These are phyloP conservation scores for Pseudogymnoascus sp. DNA, from an alignment of 2,329 filamentous ascomycete genomes.

Conservation along the genomic window DNA sequence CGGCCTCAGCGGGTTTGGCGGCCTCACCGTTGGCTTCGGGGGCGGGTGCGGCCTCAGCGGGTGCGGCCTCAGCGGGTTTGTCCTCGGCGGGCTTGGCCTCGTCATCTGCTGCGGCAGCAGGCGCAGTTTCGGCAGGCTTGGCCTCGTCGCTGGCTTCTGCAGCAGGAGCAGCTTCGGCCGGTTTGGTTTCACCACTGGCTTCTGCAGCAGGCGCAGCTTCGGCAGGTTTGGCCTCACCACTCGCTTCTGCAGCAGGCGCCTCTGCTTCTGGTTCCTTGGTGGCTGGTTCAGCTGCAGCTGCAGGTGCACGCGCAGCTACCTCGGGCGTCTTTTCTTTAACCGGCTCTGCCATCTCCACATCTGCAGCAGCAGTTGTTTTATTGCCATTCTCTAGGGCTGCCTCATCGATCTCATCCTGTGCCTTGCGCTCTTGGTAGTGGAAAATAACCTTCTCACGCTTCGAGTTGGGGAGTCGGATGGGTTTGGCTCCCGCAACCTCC, in stretches of 20 bases:
- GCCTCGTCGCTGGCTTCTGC: constrained; percentile 9
- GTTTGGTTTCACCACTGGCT: constrained; percentile 4
- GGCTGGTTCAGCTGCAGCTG: constrained; percentile 16
- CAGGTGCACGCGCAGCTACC: neutral
- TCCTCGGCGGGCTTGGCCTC: constrained; percentile 8
- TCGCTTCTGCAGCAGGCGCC: neutral
- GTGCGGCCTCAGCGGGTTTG: constrained; percentile 13
- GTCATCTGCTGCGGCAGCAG: neutral
- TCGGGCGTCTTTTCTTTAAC: constrained; percentile 22
- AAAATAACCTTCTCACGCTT: constrained; percentile 64
- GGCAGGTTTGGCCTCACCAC: neutral
- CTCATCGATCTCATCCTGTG: constrained; percentile 37
- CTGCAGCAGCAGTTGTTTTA: constrained; percentile 20
- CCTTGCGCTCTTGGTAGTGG: constrained; percentile 63
- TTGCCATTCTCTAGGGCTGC: constrained; percentile 38
- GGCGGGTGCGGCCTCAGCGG: constrained; percentile 13
- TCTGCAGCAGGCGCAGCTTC: constrained; percentile 12
- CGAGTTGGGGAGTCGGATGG: constrained; percentile 58
- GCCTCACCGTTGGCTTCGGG: neutral
- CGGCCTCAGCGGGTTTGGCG: neutral
- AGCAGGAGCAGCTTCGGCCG: constrained; percentile 11
- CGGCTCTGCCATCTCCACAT: constrained; percentile 20
- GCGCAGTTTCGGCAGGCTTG: constrained; percentile 13
- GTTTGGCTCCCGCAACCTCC: constrained; percentile 46
- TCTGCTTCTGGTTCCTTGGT: constrained; percentile 13